Evolutionary conservation across 2,329 filamentous ascomycete species (phyloP).

Genomic region (Ophiostoma sp.): DNA sequence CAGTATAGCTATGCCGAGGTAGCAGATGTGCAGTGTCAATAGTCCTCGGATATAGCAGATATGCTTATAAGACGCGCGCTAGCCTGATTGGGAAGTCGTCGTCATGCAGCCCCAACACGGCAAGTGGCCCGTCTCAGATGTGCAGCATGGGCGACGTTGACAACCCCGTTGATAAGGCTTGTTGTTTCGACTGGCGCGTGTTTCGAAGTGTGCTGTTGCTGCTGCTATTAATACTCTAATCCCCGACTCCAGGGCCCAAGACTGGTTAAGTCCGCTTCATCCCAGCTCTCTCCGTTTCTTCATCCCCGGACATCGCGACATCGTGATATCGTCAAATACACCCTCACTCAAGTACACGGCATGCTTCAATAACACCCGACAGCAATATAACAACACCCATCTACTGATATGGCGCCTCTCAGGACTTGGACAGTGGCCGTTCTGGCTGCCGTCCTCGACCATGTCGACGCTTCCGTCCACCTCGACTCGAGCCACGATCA

Average conservation of each 20-base stretch:
- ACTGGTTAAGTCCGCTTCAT: background rate
- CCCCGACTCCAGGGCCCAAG: background rate
- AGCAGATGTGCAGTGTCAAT: background rate
- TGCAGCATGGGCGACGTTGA: slow-evolving; percentile 1
- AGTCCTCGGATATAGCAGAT: slow-evolving; percentile 1
- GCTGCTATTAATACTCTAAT: background rate
- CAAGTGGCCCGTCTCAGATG: background rate
- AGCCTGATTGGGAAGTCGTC: background rate
- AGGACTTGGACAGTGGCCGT: background rate
- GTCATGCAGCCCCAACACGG: slow-evolving; percentile 4
- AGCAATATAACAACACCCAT: background rate
- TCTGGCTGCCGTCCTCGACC: background rate
- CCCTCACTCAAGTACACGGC: background rate
- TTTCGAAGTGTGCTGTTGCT: background rate
- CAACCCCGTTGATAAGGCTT: background rate
- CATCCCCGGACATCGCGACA: background rate
- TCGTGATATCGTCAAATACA: background rate
- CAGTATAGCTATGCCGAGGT: background rate
- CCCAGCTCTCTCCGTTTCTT: background rate
- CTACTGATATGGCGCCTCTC: background rate
- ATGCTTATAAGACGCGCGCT: background rate
- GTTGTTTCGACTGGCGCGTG: background rate
- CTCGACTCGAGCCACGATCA: background rate
- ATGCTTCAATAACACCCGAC: background rate
- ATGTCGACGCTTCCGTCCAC: slow-evolving; percentile 16